Evolutionary conservation across 768 basidiomycete genomes (phyloP), one percentile per base, ranked within the genome.

Genomic region (Cyclocybe cylindracea): DNA sequence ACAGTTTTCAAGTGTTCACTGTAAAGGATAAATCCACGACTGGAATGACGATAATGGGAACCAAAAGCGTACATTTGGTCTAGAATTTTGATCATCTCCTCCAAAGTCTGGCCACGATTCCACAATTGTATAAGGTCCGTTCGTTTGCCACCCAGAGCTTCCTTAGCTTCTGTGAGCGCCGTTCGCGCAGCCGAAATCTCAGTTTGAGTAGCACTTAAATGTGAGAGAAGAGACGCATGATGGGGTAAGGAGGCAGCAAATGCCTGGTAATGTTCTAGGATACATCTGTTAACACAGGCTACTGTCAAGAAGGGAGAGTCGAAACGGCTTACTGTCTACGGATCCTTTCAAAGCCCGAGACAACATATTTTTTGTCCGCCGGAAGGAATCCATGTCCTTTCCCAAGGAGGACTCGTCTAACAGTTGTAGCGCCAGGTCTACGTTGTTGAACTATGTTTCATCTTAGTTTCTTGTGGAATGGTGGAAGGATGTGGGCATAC

Each of bases 191-290:
- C 80, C 16, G 78, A 75, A 35, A 94, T 82, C 60, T 97, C 88
- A 0, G 74, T 70, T 67, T 96, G 94, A 4, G 89, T 83, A 33
- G 82, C 78, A 10, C 75, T 74, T 4, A 99, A 78, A 50, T 91
- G 87, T 41, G 71, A 80, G 37, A 94, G 61, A 10, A 98, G 76
- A 2, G 85, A 80, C 2, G 91, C 82, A 66, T 98, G 97, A 58
- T 93, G 92, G 0, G 95, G 93, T 18, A 98, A 75, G 0, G 94
- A 87, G n/a, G 93, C 86, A 39, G 93, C 94, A 67, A 98, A 98
- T 2, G 94, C 86, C 69, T 96, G 87, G 66, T 95, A 97, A 62
- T 98, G 88, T 61, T 87, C 90, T 91, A 69, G 13, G 41, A 18
- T 39, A 40, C 46, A 41, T 9, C 34, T 34, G 4, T 38, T 38